phyloP scores from a whole-genome alignment of 1,139 yeast species.

The Yarrowia galli region DNA sequence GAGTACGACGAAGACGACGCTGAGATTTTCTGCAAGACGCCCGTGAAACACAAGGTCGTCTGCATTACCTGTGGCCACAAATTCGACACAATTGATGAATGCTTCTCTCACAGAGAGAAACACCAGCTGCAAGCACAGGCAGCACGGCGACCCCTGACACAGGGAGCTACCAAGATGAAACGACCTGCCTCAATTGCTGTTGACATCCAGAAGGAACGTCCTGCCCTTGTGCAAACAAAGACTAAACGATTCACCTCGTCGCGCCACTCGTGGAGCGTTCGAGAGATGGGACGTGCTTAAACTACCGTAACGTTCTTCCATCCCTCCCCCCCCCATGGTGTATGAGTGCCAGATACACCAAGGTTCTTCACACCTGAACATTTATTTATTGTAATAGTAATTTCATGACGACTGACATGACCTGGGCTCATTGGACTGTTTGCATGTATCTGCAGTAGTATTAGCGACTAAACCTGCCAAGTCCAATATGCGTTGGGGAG shows the following conservation, averaged over 20 bases:
- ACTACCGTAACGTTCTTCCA: too few species aligned
- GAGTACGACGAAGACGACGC: conserved; percentile 34
- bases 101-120: conserved; percentile 6
- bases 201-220: conserved; percentile 18
- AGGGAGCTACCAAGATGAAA: conserved; percentile 4
- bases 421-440: background rate
- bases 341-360: background rate
- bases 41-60: conserved; percentile 26
- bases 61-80: conserved; percentile 51
- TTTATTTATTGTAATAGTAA: conserved; percentile 31
- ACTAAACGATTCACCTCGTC: conserved; percentile 15
- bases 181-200: conserved; percentile 27
- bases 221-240: conserved; percentile 27
- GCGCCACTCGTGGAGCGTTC: conserved; percentile 32
- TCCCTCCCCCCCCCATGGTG: too few species aligned
- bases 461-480: background rate
- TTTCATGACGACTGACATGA: background rate
- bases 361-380: conserved; percentile 10
- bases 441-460: background rate
- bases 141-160: conserved; percentile 1
- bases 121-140: background rate
- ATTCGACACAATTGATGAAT: conserved; percentile 60
- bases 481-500: background rate
- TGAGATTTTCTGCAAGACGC: conserved; percentile 18
- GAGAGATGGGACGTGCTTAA: conserved; percentile 14